These are phyloP conservation scores for Aspergillus unguis DNA, from an alignment of 2,329 filamentous ascomycete genomes.

Conservation along the genomic window DNA sequence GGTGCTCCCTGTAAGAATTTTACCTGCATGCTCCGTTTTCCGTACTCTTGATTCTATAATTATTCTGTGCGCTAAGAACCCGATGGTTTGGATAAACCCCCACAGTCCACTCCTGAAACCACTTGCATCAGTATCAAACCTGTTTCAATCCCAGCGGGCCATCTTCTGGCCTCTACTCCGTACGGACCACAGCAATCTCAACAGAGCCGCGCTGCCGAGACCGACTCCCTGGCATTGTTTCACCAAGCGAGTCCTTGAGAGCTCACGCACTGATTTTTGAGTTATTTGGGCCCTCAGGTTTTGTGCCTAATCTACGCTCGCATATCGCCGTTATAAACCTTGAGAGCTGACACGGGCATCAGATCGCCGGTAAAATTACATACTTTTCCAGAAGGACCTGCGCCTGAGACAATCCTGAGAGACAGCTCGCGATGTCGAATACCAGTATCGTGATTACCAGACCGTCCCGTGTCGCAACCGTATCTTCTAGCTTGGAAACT, in stretches of 20 bases:
- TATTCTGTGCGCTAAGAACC: background rate
- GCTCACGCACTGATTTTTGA: background rate
- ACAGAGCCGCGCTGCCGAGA: no score
- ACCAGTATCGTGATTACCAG: no score
- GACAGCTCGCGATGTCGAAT: no score
- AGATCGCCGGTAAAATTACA: background rate
- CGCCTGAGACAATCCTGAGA: no score
- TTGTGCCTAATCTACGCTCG: no score
- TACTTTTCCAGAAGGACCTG: background rate
- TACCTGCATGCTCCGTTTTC: no score
- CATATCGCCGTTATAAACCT: no score
- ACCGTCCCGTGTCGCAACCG: background rate
- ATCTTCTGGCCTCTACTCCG: background rate
- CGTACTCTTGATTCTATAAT: no score
- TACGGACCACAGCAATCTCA: no score
- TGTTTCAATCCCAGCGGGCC: background rate
- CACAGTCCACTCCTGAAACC: slow-evolving; percentile 1
- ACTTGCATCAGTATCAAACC: background rate
- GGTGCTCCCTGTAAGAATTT: background rate
- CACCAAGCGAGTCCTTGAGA: slow-evolving; percentile 1
- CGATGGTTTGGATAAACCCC: background rate
- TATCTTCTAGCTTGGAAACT: background rate
- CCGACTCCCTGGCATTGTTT: background rate
- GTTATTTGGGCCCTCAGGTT: background rate
- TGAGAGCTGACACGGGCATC: no score